Conservation (phyloP, 495 filamentous ascomycete genomes). For the Aspergillus heteromorphus region DNA sequence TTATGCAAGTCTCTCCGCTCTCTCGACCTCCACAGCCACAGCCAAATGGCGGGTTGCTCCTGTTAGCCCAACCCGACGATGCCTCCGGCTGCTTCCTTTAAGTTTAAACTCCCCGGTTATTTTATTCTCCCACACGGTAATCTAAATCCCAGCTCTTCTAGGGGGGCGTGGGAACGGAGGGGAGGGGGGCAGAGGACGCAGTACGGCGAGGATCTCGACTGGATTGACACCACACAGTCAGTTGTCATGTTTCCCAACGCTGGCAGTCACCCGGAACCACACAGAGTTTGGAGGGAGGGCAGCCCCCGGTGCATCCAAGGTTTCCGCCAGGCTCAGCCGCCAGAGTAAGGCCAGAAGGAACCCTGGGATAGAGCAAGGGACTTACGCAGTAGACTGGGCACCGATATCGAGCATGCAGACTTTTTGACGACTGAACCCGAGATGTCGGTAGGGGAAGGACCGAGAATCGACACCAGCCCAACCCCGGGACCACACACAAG, state of each 20-base stretch:
- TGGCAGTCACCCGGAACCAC: constrained; percentile 14
- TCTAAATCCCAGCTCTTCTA: neutral
- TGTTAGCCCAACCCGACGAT: constrained; percentile 10
- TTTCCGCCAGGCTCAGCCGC: constrained; percentile 4
- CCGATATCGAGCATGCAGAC: constrained; percentile 19
- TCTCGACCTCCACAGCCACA: constrained; percentile 30
- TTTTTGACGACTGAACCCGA: constrained; percentile 14
- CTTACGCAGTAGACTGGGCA: constrained; percentile 11
- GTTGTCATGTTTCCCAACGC: constrained; percentile 15
- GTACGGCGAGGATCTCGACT: constrained; percentile 8
- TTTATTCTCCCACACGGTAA: neutral
- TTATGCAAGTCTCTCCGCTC: constrained; percentile 32
- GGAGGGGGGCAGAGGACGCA: constrained; percentile 2
- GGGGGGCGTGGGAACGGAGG: neutral
- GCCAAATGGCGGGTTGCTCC: constrained; percentile 12
- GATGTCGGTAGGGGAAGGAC: constrained; percentile 4
- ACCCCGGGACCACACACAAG: constrained; percentile 3
- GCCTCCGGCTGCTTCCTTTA: neutral
- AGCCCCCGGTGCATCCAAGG: constrained; percentile 4
- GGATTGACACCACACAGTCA: constrained; percentile 11
- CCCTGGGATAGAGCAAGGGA: constrained; percentile 1
- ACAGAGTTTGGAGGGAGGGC: constrained; percentile 7
- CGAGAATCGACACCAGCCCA: constrained; percentile 15
- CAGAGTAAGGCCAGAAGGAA: constrained; percentile 4
- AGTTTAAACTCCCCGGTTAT: neutral